phyloP scores from a whole-genome alignment of 1,139 yeast genomes.

The Debaryomyces singareniensis region DNA sequence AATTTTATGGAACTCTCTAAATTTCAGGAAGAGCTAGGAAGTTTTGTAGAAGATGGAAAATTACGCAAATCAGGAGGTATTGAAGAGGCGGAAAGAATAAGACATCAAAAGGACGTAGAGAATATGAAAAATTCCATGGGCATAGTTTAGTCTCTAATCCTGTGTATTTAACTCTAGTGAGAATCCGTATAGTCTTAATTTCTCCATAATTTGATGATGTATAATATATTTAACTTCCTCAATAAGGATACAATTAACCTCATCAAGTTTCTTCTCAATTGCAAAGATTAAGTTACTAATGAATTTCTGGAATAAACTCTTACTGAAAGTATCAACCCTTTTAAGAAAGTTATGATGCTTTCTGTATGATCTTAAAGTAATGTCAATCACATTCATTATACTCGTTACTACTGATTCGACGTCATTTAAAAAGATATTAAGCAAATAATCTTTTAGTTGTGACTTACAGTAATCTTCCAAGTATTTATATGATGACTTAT shows the following conservation, averaged over 20 bases:
- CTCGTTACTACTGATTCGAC: constrained; percentile 7
- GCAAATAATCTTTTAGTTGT: constrained; percentile 9
- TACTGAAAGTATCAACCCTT: neutral
- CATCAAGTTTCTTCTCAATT: too few species aligned
- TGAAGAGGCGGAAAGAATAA: constrained; percentile 70
- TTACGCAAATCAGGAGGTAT: constrained; percentile 83
- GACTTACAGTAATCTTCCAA: constrained; percentile 12
- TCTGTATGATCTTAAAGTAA: too few species aligned
- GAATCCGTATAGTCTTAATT: too few species aligned
- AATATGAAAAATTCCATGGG: constrained; percentile 49
- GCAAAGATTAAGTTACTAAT: too few species aligned
- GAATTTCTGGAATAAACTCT: too few species aligned
- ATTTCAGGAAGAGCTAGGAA: constrained; percentile 83
- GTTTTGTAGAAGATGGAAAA: constrained; percentile 71
- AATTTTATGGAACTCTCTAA: constrained; percentile 52
- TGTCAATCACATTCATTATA: constrained; percentile 3
- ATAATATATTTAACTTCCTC: too few species aligned
- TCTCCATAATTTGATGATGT: too few species aligned
- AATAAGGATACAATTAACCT: too few species aligned
- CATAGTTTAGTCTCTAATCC: constrained; percentile 17
- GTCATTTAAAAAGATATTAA: constrained; percentile 7
- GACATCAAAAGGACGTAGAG: constrained; percentile 63
- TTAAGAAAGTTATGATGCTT: too few species aligned
- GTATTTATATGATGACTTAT: constrained; percentile 9
- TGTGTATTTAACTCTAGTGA: too few species aligned